Evolutionary conservation across 1,139 yeast species (phyloP), one percentile per base, ranked within the genome.

Genomic region (Geotrichum australiense): DNA sequence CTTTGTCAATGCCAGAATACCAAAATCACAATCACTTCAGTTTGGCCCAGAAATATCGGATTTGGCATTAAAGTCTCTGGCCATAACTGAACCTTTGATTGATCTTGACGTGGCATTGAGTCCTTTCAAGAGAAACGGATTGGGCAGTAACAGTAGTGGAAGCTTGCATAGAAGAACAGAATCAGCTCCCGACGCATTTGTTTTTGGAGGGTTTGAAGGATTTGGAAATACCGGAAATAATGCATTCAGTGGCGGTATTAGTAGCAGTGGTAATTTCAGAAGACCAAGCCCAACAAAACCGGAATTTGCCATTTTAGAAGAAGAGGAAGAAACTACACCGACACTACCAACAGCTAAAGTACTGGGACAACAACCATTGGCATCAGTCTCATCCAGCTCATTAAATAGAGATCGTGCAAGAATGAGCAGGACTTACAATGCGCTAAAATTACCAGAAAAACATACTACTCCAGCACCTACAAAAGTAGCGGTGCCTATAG

Each of bases 81-180:
- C 23, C 29, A 40, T 39, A 21, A 32, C 42, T 3, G 47, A 46
- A 35, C 54, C 55, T 6, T 29, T 48, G 12, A 61, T 61, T 27
- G 64, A 61, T 35, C 50, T 61, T 5, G 62, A 61, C 42, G 63
- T 57, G 20, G 65, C 65, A 2, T 46, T 59, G 35, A 51, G 53
- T 37, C 59, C 57, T 4, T 51, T 53, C 34, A 41, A 48, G 1
- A n/a, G 6, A n/a, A 7, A n/a, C 11, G 15, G 19, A 4, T n/a
- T n/a, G n/a, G n/a, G n/a, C n/a, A n/a, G n/a, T n/a, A n/a, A n/a
- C n/a, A 49, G 46, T 4, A 36, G 39, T 15, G 29, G 24, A 15
- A 36, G 23, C 19, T 18, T 15, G 12, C 64, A 58, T 42, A 54
- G 61, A 29, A 51, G 57, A 23, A 48, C 57, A 18, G 62, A 57